Base-by-base conservation (phyloP, 2,329 filamentous ascomycete genomes). In the Sporothrix mexicana region DNA sequence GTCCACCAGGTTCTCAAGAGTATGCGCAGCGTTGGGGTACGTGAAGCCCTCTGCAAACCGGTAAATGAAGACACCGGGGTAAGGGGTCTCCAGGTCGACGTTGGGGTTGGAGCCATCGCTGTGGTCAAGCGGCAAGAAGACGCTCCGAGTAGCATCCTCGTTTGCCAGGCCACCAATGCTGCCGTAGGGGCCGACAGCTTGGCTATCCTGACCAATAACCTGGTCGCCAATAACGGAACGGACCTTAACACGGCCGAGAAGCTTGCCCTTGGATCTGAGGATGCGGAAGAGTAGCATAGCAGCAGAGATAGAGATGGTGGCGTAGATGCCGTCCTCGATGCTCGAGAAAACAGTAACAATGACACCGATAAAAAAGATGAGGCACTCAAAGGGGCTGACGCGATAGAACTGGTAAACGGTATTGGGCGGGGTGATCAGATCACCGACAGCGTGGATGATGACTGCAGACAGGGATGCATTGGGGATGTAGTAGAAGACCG, bases 371-470 rank as follows among this genome's bases (percentile, higher is more conserved):
- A 98, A 95, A 86, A 98, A 99, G 79, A 98, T 94, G 67, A 96
- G 77, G 0, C 97, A 93, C 80, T 99, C 96, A 1, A 98, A 80
- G 0, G 96, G 96, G 0, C 94, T 96, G 6, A 97, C 93, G 57
- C 91, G 89, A 95, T 95, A 99, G 84, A 98, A 99, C 78, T 96
- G 92, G 81, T 97, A 97, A 13, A 98, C 88, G 0, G 92, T 95
- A 80, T 97, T 94, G 4, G 95, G 95, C 0, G 94, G 91, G 0
- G 95, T 97, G 80, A 98, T 93, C 72, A 99, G 82, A 77, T 95
- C 92, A 76, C 89, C 90, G 0, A 96, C 93, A 2, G 93, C 93
- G 80, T 96, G 93, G 75, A 96, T 94, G 77, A 96, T 95, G 76
- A 96, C 88, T 30, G 88, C 93, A 0, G 92, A 86, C 6, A 96